Base-by-base conservation (phyloP, 2,329 filamentous ascomycete species). In the Nemania sp. region DNA sequence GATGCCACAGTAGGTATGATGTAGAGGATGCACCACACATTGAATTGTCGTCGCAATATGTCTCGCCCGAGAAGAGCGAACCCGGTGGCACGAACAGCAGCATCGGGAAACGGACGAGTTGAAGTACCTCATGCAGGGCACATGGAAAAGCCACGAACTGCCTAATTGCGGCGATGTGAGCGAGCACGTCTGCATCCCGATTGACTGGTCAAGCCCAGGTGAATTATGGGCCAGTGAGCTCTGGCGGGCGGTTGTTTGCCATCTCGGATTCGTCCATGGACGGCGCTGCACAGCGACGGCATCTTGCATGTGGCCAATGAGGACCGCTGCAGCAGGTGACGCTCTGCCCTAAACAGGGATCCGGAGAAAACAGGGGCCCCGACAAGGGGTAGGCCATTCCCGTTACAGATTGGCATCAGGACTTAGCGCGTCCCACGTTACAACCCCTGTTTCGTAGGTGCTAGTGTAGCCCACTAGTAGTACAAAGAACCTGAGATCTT, bases 231-330 rank as follows among this genome's bases (percentile, higher is more conserved):
- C 64, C 65, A 55, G 18, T 34, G 45, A 57, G 60, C 40, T 64
- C 59, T 29, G 58, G 25, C 45, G 59, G 70, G 70, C 70, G 70
- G 69, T 59, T 72, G 67, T 55, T 71, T 53, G 59, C 40, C 65
- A 60, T 57, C 66, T 65, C 65, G 69, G 70, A 72, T 72, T 72
- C 69, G 70, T 70, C 67, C 57, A 67, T 59, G 49, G 49, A 29
- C 25, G 7, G 25, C 7, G 25, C 25, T 29, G 25, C 25, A 29
- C 49, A 55, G 52, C 58, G 42, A 53, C 46, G 65, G 58, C 43
- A 68, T 65, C 47, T 62, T 54, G 65, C 56, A 63, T 64, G 42
- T 21, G 42, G 56, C 69, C 70, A 72, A 71, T 71, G 51, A 49
- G 54, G 62, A 50, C 15, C 25, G 17, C 29, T 15, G 15, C 50